Conservation (phyloP, 2,329 filamentous ascomycete species). For the Aspergillus sp. region DNA sequence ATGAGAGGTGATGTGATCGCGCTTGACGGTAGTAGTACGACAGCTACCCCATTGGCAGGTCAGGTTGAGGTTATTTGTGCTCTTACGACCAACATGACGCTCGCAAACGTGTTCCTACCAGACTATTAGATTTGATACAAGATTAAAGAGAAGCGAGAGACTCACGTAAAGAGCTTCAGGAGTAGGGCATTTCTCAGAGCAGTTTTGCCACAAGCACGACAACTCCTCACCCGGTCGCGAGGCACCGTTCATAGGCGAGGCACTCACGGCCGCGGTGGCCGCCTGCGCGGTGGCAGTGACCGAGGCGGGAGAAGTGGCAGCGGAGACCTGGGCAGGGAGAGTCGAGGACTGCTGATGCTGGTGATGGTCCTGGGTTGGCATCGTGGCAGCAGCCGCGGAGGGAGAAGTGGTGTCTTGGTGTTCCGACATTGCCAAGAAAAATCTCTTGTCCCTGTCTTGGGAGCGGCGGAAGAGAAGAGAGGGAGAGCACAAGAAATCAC, state of each 20-base stretch:
- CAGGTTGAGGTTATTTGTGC: slow-evolving; percentile 96
- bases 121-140: background rate
- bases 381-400: background rate
- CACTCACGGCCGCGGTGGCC: slow-evolving; percentile 32
- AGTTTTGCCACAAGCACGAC: slow-evolving; percentile 59
- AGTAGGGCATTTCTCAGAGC: slow-evolving; percentile 54
- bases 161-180: slow-evolving; percentile 60
- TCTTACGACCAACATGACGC: slow-evolving; percentile 96
- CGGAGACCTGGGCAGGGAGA: slow-evolving; percentile 19
- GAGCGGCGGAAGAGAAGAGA: slow-evolving; percentile 21
- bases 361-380: slow-evolving; percentile 9
- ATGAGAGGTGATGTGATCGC: slow-evolving; percentile 98
- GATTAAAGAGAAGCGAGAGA: slow-evolving; percentile 3
- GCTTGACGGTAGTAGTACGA: slow-evolving; percentile 94
- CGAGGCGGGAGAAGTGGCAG: slow-evolving; percentile 22
- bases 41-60: slow-evolving; percentile 97
- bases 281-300: slow-evolving; percentile 31
- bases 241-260: slow-evolving; percentile 24
- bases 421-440: slow-evolving; percentile 40
- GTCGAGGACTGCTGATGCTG: slow-evolving; percentile 14
- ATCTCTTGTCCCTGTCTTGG: slow-evolving; percentile 27
- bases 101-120: slow-evolving; percentile 92
- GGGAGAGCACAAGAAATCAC: slow-evolving; percentile 5
- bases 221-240: slow-evolving; percentile 33
- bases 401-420: slow-evolving; percentile 20